phyloP scores from a whole-genome alignment of 2,329 filamentous ascomycete genomes.

The Epichloe gansuensis region DNA sequence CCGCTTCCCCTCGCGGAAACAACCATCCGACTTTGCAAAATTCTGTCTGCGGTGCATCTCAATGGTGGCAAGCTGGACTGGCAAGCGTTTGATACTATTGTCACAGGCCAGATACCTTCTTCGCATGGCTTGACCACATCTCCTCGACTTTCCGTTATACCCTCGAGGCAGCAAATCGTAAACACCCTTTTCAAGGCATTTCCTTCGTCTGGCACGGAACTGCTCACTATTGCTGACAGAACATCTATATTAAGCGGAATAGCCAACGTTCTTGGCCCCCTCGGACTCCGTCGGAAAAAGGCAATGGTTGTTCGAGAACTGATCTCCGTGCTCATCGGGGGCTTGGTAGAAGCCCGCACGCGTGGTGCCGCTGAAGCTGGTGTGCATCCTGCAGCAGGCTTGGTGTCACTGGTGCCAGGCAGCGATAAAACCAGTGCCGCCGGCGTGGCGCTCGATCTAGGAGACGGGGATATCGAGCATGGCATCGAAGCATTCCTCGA shows the following conservation, averaged over 20 bases:
- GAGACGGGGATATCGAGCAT: conserved; percentile 52
- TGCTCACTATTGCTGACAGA: conserved; percentile 62
- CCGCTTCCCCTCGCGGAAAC: conserved; percentile 61
- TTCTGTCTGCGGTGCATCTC: conserved; percentile 55
- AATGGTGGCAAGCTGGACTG: conserved; percentile 51
- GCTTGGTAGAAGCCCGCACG: conserved; percentile 81
- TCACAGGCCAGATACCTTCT: conserved; percentile 47
- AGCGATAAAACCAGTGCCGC: conserved; percentile 37
- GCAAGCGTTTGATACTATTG: conserved; percentile 50
- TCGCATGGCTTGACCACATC: conserved; percentile 37
- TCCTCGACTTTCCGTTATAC: conserved; percentile 43
- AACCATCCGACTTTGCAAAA: conserved; percentile 59
- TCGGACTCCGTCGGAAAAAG: conserved; percentile 81
- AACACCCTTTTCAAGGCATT: conserved; percentile 57
- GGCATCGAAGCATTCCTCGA: conserved; percentile 54
- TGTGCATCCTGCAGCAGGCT: conserved; percentile 81
- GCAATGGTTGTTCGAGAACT: conserved; percentile 81
- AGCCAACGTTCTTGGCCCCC: conserved; percentile 65
- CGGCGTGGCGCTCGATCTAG: conserved; percentile 43
- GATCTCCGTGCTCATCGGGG: conserved; percentile 68
- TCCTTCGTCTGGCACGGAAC: conserved; percentile 52
- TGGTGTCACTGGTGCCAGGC: conserved; percentile 56
- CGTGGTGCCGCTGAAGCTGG: conserved; percentile 91
- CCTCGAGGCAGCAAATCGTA: conserved; percentile 51
- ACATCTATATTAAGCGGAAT: conserved; percentile 76